Evolutionary conservation across 441 rosid genomes (phyloP).

Genomic region (Populus hybrid): DNA sequence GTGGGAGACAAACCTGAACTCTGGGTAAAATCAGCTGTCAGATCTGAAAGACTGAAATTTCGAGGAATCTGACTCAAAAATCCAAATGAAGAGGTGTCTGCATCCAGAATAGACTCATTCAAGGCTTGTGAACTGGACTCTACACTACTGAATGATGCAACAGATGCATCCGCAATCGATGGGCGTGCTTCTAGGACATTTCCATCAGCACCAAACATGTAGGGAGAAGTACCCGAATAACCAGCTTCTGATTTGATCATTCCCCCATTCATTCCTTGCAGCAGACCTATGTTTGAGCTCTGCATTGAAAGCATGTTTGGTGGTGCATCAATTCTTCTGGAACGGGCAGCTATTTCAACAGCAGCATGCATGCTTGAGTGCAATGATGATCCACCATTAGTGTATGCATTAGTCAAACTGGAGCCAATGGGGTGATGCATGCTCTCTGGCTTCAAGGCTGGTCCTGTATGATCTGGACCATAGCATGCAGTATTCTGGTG

Average conservation of each 20-base stretch:
- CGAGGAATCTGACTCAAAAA: constrained; percentile 78
- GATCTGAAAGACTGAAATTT: constrained; percentile 89
- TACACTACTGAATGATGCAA: constrained; percentile 66
- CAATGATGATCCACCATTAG: constrained; percentile 64
- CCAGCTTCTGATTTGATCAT: constrained; percentile 81
- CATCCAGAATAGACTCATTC: constrained; percentile 66
- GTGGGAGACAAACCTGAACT: constrained; percentile 63
- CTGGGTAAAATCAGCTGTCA: constrained; percentile 88
- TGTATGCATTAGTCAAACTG: constrained; percentile 50
- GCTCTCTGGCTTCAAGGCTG: constrained; percentile 53
- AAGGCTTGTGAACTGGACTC: constrained; percentile 77
- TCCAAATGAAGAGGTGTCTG: constrained; percentile 72
- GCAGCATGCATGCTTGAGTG: constrained; percentile 53
- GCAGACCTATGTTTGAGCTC: constrained; percentile 61
- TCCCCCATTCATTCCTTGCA: constrained; percentile 78
- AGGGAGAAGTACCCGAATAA: constrained; percentile 59
- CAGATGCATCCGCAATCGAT: constrained; percentile 61
- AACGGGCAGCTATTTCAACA: constrained; percentile 65
- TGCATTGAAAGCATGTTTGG: constrained; percentile 63
- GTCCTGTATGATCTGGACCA: constrained; percentile 52
- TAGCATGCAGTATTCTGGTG: constrained; percentile 59
- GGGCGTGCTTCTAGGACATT: constrained; percentile 65
- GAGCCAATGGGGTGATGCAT: constrained; percentile 55
- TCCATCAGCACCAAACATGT: constrained; percentile 68
- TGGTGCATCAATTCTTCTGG: constrained; percentile 54